A percentile compares a stretch with the other conserved stretches of the same genome.
Conservation (phyloP, 345 rosid species). For the Passiflora organensis region DNA sequence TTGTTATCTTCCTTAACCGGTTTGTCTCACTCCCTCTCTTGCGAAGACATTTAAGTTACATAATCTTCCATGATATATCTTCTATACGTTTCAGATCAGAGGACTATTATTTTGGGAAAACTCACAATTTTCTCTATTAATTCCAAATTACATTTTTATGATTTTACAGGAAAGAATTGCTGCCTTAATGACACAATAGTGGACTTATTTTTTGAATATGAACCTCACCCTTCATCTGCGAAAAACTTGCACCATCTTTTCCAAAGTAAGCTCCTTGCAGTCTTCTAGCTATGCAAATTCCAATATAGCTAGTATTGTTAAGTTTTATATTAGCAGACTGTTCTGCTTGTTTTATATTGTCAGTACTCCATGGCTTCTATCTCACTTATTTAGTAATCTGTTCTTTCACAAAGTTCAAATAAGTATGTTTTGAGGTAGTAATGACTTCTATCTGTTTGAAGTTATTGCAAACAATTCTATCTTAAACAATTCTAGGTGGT, state of each 20-base stretch:
- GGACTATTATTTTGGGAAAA: too few species aligned
- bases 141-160: slow-evolving; percentile 5
- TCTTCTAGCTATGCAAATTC: slow-evolving; percentile 5
- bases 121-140: not conserved
- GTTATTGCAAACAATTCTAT: not conserved
- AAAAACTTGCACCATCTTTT: slow-evolving; percentile 89
- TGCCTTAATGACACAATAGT: slow-evolving; percentile 68
- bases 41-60: not conserved
- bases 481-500: too few species aligned
- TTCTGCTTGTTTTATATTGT: not conserved
- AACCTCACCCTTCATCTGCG: slow-evolving; percentile 86
- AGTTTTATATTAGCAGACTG: slow-evolving; percentile 7
- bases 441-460: not conserved
- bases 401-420: too few species aligned
- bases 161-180: slow-evolving; percentile 68
- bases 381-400: too few species aligned
- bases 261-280: slow-evolving; percentile 51
- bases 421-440: not conserved
- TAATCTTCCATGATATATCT: not conserved
- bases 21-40: slow-evolving; percentile 21
- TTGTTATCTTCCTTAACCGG: slow-evolving; percentile 80
- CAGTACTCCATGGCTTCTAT: too few species aligned
- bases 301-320: not conserved
- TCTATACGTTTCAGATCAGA: not conserved
- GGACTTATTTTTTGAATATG: slow-evolving; percentile 63